Evolutionary conservation across 495 filamentous ascomycete genomes (phyloP), one percentile per base, ranked within the genome.

Genomic region (Aspergillus carlsbadensis): DNA sequence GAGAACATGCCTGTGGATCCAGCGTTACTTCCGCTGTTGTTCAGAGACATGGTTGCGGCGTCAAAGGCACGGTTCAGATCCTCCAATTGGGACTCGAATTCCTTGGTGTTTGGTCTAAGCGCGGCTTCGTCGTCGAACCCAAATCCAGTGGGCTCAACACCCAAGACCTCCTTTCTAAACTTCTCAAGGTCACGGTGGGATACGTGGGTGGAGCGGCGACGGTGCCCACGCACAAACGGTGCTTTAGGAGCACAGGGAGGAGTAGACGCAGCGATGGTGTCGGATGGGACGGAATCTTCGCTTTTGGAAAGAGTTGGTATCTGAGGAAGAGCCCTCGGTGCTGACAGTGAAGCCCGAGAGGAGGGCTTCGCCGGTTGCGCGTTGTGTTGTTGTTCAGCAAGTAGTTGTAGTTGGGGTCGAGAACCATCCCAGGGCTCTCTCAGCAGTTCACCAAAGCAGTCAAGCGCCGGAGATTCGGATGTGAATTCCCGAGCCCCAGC

Each of bases 201-300:
- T 51, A 77, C 72, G 72, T 73, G 74, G 63, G 74, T 77, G 56
- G 74, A 74, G 60, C 74, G 74, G 67, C 74, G 74, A 59, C 74
- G 74, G 57, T 77, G 74, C 64, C 74, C 72, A 70, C 72, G 74
- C 43, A 73, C 65, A 57, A 67, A 76, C 50, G 69, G 62, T 68
- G 69, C 65, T 66, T 71, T 71, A 65, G 71, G 66, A 67, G 64
- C 45, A 66, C 67, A 64, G 53, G 69, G 45, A 56, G 66, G 51
- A 52, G 60, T 63, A 51, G 62, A 62, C 51, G 61, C 64, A 65
- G 69, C 70, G 68, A 73, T 74, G 63, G 59, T 76, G 71, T 65
- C 69, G 69, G 70, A 53, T 64, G 46, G 49, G 41, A 24, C 45
- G 43, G 45, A 26, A 51, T 45, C 21, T 52, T 64, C 59, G 40